These are phyloP conservation scores for Ceratobasidium sp. DNA, from an alignment of 1,284 basidiomycete genomes.

Conservation along the genomic window DNA sequence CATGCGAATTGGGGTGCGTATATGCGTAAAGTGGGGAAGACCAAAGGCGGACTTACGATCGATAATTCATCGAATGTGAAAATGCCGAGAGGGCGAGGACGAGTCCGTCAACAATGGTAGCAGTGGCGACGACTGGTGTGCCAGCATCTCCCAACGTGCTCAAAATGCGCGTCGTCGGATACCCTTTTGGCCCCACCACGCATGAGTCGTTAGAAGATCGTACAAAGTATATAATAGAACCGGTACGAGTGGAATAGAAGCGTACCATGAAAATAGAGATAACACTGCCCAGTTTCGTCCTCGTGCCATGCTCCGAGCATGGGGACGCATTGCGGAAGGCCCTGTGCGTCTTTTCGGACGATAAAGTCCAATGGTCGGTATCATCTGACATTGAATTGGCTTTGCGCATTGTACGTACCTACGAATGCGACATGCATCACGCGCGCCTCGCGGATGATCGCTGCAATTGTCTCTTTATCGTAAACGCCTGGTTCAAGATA, in stretches of 20 bases:
- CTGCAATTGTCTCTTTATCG: slow-evolving; percentile 44
- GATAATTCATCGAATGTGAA: slow-evolving; percentile 50
- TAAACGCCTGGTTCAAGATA: slow-evolving; percentile 35
- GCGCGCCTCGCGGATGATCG: slow-evolving; percentile 48
- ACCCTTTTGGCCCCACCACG: slow-evolving; percentile 48
- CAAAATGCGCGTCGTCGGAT: slow-evolving; percentile 49
- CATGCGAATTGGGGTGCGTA: background rate
- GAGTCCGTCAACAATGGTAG: slow-evolving; percentile 50
- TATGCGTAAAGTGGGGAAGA: slow-evolving; percentile 11
- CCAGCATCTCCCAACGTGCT: slow-evolving; percentile 48
- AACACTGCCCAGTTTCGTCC: slow-evolving; percentile 48
- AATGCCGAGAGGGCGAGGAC: slow-evolving; percentile 51
- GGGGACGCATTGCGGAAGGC: slow-evolving; percentile 50
- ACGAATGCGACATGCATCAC: slow-evolving; percentile 50
- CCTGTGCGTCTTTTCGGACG: slow-evolving; percentile 44
- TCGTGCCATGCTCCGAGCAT: slow-evolving; percentile 50
- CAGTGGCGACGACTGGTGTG: slow-evolving; percentile 49
- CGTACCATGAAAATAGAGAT: slow-evolving; percentile 49
- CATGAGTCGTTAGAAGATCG: background rate
- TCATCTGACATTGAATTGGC: background rate
- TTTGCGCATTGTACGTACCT: background rate
- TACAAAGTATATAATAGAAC: background rate
- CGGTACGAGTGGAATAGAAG: too few species aligned
- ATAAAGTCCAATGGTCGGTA: background rate
- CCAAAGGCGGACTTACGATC: slow-evolving; percentile 39